Evolutionary conservation across 805 yeast species (phyloP).

Genomic region (Zygosaccharomyces gambellarensis): DNA sequence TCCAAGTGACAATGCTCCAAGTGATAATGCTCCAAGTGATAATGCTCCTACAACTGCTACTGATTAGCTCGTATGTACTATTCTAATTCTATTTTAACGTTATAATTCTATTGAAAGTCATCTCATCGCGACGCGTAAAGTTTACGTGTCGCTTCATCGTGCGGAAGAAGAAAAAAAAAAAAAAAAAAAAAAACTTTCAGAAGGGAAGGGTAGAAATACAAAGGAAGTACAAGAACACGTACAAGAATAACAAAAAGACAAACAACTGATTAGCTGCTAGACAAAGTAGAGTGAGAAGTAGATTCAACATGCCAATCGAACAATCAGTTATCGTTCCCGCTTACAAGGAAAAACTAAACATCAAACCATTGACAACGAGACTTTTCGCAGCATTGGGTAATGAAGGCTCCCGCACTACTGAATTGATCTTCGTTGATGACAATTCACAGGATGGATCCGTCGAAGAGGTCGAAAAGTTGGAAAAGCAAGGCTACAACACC

Average conservation of each 20-base stretch:
- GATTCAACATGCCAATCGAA: slow-evolving; percentile 32
- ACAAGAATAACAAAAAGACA: background rate
- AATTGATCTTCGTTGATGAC: slow-evolving; percentile 48
- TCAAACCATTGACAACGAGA: slow-evolving; percentile 46
- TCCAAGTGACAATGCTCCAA: background rate
- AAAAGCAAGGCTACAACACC: slow-evolving; percentile 45
- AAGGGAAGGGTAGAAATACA: background rate
- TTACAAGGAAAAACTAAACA: slow-evolving; percentile 46
- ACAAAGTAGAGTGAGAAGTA: background rate
- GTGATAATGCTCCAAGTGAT: background rate
- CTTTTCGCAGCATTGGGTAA: slow-evolving; percentile 46
- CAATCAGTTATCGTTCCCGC: slow-evolving; percentile 47
- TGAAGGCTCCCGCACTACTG: slow-evolving; percentile 39
- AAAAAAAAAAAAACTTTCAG: background rate
- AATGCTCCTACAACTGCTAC: background rate
- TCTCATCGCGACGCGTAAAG: background rate
- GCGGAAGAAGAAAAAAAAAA: background rate
- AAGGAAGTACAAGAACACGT: background rate
- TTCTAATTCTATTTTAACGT: background rate
- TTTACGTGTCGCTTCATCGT: background rate
- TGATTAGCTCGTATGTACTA: background rate
- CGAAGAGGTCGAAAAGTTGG: slow-evolving; percentile 44
- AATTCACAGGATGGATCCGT: slow-evolving; percentile 49
- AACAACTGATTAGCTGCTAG: background rate
- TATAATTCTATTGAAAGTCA: background rate